These are phyloP conservation scores for Crithidia acanthocephali DNA, from an alignment of 208 protist species.

Conservation along the genomic window DNA sequence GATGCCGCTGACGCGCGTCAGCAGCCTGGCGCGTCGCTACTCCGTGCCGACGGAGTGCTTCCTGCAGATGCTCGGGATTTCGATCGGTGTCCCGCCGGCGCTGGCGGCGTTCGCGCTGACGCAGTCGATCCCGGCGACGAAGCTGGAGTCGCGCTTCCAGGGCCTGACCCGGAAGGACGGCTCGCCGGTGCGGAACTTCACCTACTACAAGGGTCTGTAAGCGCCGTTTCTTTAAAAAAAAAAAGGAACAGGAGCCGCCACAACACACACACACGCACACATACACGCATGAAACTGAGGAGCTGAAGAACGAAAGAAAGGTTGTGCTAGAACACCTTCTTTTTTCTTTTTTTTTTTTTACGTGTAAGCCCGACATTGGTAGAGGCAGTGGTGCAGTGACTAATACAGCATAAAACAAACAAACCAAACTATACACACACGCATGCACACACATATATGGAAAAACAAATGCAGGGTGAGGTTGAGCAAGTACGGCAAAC, in stretches of 20 bases:
- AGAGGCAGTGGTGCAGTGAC: too few relatives aligned
- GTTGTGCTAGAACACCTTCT: too few relatives aligned
- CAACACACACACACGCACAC: too few relatives aligned
- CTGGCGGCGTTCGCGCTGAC: slow-evolving; percentile 69
- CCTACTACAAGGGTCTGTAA: slow-evolving; percentile 90
- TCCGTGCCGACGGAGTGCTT: slow-evolving; percentile 50
- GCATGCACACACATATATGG: too few relatives aligned
- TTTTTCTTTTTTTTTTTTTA: too few relatives aligned
- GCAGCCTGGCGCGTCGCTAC: slow-evolving; percentile 31
- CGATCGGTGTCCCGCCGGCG: slow-evolving; percentile 72
- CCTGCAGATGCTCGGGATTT: slow-evolving; percentile 75
- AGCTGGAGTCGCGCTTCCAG: slow-evolving; percentile 70
- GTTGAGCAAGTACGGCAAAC: neutral
- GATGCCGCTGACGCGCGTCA: slow-evolving; percentile 55
- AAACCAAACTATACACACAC: neutral
- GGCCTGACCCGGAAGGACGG: slow-evolving; percentile 68
- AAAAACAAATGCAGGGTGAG: too few relatives aligned
- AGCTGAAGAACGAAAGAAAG: too few relatives aligned
- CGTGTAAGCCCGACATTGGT: too few relatives aligned
- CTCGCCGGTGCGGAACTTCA: slow-evolving; percentile 60
- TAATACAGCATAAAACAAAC: too few relatives aligned
- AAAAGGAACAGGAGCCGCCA: too few relatives aligned
- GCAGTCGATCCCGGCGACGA: slow-evolving; percentile 52
- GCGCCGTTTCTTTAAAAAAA: neutral
- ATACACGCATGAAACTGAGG: too few relatives aligned